A percentile compares a stretch with the other conserved stretches of the same genome.
Conservation (phyloP, 2,329 filamentous ascomycete genomes). For the Dactylellina sp. region DNA sequence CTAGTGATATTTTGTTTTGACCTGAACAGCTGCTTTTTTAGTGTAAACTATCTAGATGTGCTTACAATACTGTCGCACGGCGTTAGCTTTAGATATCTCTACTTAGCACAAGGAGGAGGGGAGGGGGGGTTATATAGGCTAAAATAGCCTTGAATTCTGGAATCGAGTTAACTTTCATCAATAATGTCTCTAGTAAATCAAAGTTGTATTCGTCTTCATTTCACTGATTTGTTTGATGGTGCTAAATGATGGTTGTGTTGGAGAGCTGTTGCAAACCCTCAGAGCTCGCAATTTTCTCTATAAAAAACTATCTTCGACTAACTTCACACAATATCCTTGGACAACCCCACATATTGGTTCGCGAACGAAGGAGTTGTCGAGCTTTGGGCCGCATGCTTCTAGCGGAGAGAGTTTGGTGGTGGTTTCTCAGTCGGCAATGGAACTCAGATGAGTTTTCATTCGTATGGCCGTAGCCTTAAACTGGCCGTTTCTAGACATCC, state of each 20-base stretch:
- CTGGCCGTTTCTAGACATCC: constrained; percentile 52
- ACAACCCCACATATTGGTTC: constrained; percentile 13
- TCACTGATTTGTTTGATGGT: not conserved
- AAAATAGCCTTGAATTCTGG: too few relatives aligned
- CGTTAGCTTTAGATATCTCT: not conserved
- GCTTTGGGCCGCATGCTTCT: constrained; percentile 34
- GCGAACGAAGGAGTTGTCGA: constrained; percentile 4
- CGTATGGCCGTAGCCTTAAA: constrained; percentile 56
- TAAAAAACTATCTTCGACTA: constrained; percentile 19
- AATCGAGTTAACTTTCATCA: too few relatives aligned
- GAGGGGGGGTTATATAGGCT: too few relatives aligned
- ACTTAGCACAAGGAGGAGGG: too few relatives aligned
- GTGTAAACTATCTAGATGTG: constrained; percentile 18
- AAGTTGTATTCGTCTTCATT: not conserved
- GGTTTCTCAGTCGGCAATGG: constrained; percentile 49
- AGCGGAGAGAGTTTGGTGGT: constrained; percentile 41
- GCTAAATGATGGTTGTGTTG: constrained; percentile 30
- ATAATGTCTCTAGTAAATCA: too few relatives aligned
- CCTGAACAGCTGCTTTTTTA: not conserved
- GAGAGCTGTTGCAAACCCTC: constrained; percentile 41
- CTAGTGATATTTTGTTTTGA: constrained; percentile 8
- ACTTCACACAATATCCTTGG: too few relatives aligned
- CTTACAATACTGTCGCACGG: not conserved
- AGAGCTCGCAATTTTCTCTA: constrained; percentile 26
- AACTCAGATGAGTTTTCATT: constrained; percentile 57